Base-by-base conservation (phyloP, 768 basidiomycete species). In the Suillus alpinus region DNA sequence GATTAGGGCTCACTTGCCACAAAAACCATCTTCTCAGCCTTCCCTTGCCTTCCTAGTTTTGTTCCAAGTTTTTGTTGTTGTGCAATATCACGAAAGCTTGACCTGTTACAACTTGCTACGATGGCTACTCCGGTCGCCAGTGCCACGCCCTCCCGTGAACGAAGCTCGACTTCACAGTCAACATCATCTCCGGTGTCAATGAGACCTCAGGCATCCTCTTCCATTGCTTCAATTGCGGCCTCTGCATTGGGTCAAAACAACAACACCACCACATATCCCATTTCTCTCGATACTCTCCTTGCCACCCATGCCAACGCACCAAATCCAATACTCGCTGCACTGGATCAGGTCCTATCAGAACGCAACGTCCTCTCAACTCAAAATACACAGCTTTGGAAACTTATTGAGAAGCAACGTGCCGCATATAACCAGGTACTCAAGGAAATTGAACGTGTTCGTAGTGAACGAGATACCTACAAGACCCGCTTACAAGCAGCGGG, bases 341-440 rank as follows among this genome's bases (percentile, higher is more conserved):
- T 96, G 32, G 92, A 94, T 29, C 83, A 86, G 60, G 85, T 87
- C 8, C 78, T 96, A 31, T 80, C 80, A 16, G 95, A 98, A 68
- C 85, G 94, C 65, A 96, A 95, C 69, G 75, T 78, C 43, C 84
- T 95, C 55, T 84, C 89, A 12, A 75, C 85, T 4, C 94, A 96
- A 78, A 96, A 96, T 71, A 77, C 87, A 16, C 93, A 95, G 76
- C 85, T 96, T 23, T 96, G 95, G 95, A 95, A 95, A 74, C 83
- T 95, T 63, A 88, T 96, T 70, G 93, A 95, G 81, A 95, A 94
- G 72, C 92, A 95, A 73, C 84, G 92, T 59, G 74, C 84, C 23
- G 91, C 87, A n/a, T 91, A 91, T 70, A 85, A 83, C 62, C 86
- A 89, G 59, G 84, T 92, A 59, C 78, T 89, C 71, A 91, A 91